These are phyloP conservation scores for Hsuehochloa calcarea DNA, from an alignment of 176 grass and related monocot genomes.

Conservation along the genomic window DNA sequence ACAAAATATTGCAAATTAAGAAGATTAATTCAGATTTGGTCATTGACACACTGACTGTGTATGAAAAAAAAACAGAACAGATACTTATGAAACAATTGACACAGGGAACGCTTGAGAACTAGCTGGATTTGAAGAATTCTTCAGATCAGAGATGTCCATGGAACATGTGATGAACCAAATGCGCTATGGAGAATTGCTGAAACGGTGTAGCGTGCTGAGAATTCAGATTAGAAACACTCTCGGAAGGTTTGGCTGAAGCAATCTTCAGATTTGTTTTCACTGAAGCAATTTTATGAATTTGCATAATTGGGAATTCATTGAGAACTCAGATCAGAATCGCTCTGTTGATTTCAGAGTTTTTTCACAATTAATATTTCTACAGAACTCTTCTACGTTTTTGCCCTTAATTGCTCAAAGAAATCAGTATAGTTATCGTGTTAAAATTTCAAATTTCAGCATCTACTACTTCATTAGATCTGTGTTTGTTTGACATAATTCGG, in stretches of 20 bases:
- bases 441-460: conserved; percentile 16
- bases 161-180: background rate
- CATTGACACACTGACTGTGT: background rate
- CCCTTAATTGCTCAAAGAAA: background rate
- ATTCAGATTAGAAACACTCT: background rate
- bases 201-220: background rate
- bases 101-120: background rate
- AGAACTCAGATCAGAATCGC: background rate
- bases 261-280: background rate
- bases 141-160: background rate
- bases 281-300: background rate
- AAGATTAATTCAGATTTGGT: no score
- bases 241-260: background rate
- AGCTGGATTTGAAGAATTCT: background rate
- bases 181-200: background rate
- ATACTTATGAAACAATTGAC: background rate
- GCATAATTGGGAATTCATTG: background rate
- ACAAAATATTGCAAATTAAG: no score
- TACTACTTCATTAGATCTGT: background rate
- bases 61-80: background rate
- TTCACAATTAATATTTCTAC: background rate
- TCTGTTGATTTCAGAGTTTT: background rate
- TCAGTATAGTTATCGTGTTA: background rate
- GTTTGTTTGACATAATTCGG: background rate
- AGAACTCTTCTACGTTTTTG: background rate